Conservation (phyloP, 1,139 yeast genomes). For the Kodamaea anthophila region DNA sequence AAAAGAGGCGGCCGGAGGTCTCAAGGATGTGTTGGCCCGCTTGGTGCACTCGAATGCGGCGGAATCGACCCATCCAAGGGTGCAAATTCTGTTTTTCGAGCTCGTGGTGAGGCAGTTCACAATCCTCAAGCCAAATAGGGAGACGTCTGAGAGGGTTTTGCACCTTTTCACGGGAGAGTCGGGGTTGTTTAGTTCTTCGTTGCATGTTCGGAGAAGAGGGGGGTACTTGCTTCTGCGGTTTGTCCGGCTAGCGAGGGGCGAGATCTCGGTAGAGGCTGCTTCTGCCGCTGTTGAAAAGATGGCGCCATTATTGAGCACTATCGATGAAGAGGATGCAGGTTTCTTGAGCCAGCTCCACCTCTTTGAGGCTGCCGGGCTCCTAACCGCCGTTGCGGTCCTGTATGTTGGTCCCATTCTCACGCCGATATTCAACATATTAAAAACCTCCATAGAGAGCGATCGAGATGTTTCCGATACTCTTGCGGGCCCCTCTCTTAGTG, state of each 20-base stretch:
- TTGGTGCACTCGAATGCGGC: constrained; percentile 54
- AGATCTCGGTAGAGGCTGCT: constrained; percentile 35
- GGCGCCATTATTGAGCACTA: constrained; percentile 43
- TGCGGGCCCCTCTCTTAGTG: constrained; percentile 50
- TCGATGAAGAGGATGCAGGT: constrained; percentile 51
- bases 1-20: constrained; percentile 59
- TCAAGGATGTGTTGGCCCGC: constrained; percentile 58
- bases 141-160: constrained; percentile 55
- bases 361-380: constrained; percentile 73
- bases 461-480: constrained; percentile 23
- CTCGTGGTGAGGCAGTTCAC: constrained; percentile 73
- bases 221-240: constrained; percentile 90
- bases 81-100: constrained; percentile 80
- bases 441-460: too few relatives aligned
- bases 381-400: too few relatives aligned
- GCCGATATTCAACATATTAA: too few relatives aligned
- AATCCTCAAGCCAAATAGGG: constrained; percentile 47
- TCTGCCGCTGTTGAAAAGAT: constrained; percentile 34
- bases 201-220: constrained; percentile 72
- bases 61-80: constrained; percentile 62
- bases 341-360: constrained; percentile 78
- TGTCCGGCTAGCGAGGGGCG: constrained; percentile 68
- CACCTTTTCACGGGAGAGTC: constrained; percentile 73
- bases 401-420: too few relatives aligned
- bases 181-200: constrained; percentile 71